These are phyloP conservation scores for Xylaria sp. DNA, from an alignment of 2,329 filamentous ascomycete species.

Conservation along the genomic window DNA sequence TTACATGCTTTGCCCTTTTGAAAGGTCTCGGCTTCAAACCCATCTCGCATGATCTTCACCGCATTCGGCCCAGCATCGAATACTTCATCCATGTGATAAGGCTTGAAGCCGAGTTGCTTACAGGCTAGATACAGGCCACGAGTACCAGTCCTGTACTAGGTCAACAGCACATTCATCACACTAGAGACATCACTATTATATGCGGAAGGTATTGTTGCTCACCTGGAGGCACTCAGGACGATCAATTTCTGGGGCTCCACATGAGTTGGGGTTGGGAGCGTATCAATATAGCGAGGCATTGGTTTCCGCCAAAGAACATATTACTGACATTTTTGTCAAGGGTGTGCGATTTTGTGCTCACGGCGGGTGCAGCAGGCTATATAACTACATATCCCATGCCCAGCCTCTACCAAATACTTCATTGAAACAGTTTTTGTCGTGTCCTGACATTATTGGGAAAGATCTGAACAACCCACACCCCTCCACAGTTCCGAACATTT, in stretches of 20 bases:
- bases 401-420: neutral
- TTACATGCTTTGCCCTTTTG: slow-evolving; percentile 35
- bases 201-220: slow-evolving; percentile 3
- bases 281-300: slow-evolving; percentile 42
- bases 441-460: no score
- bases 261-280: slow-evolving; percentile 36
- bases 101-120: slow-evolving; percentile 39
- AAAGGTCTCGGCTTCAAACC: slow-evolving; percentile 34
- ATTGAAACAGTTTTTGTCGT: no score
- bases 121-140: slow-evolving; percentile 40
- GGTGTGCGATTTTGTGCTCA: slow-evolving; percentile 24
- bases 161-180: slow-evolving; percentile 2
- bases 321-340: neutral
- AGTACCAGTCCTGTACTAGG: slow-evolving; percentile 38
- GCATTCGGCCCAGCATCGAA: slow-evolving; percentile 26
- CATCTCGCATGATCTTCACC: slow-evolving; percentile 36
- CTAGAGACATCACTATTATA: neutral
- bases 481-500: no score
- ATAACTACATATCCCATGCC: neutral
- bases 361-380: neutral
- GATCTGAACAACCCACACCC: no score
- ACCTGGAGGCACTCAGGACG: slow-evolving; percentile 44
- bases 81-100: slow-evolving; percentile 42
- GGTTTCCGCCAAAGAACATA: neutral
- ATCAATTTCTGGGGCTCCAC: slow-evolving; percentile 40